phyloP scores from a whole-genome alignment of 176 grass and related monocot species.

The Zea mays region Zm-B73-REFERENCE-NAM-5.0 NC_050100.1:12121001-12121500 shows the following conservation, averaged over 20 bases:
- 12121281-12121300: no score
- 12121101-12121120: not conserved
- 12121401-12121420: constrained; percentile 20
- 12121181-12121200: not conserved
- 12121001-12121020: not conserved
- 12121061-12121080: constrained; percentile 37
- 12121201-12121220: no score
- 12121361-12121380: not conserved
- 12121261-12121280: no score
- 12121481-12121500: not conserved
- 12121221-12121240: no score
- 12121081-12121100: constrained; percentile 32
- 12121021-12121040: not conserved
- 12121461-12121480: constrained; percentile 58
- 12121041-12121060: not conserved
- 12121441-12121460: constrained; percentile 69
- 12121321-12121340: no score
- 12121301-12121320: no score
- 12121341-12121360: no score
- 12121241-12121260: no score
- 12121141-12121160: constrained; percentile 39
- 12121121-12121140: constrained; percentile 7
- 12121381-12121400: constrained; percentile 40
- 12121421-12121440: constrained; percentile 42
- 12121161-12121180: constrained; percentile 32